Evolutionary conservation across 129 eudicot genomes (phyloP), one percentile per base, ranked within the genome.

Genomic region (Mikania micrantha): DNA sequence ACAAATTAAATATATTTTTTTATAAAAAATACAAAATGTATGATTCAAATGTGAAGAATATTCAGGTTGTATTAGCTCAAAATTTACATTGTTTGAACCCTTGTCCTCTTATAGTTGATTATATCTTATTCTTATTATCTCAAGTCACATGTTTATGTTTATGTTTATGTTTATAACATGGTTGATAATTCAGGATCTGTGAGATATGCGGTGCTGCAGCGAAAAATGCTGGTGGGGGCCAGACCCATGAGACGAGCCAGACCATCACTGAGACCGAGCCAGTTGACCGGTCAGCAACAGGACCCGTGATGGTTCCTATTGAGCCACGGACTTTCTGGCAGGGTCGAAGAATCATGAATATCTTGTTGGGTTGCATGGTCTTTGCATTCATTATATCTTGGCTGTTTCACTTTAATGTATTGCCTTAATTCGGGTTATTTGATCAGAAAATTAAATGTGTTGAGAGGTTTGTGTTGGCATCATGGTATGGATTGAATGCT

Each of bases 371-470:
- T 68, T 89, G 90, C 71, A 86, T 86, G 93, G 80, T 89, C 52
- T 80, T 89, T 54, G 96, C 90, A 29, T 89, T 85, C 29, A 77
- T 84, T 28, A 79, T 89, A 29, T 89, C 96, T 39, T 89, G 96
- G 96, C 84, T 89, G 58, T 86, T 85, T 75, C 96, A 86, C 78
- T 89, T 89, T 64, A 80, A 84, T 66, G 77, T 82, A 67, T 42
- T 87, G 25, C 74, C 81, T 47, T 83, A 67, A 80, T 59, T 57
- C 2, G 7, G 19, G 48, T 58, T 13, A 64, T 52, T 52, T 50
- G 48, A 32, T 12, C 22, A 68, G 17, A 19, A 76, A 58, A 34
- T 58, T 31, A 41, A 50, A 27, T 20, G 56, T 59, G 10, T 11
- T 50, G 71, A 53, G 47, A 39, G 21, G 70, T 52, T 5, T 10